Conservation (phyloP, 2,329 filamentous ascomycete genomes). For the Karstenula rhodostoma region DNA sequence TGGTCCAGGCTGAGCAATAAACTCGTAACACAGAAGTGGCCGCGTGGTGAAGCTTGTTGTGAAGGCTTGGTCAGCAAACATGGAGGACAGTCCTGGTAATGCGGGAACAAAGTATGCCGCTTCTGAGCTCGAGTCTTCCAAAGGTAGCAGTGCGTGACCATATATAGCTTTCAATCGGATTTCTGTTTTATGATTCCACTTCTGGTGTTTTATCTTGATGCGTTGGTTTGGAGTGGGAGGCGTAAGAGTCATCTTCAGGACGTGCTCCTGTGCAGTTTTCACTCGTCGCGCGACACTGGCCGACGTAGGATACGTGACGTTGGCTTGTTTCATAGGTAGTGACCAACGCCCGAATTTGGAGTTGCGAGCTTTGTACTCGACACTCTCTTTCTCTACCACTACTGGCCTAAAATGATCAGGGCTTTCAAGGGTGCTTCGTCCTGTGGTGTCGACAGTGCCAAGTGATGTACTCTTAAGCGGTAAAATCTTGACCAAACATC, state of each 20-base stretch:
- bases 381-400: constrained; percentile 25
- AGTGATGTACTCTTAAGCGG: constrained; percentile 25
- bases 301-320: background rate
- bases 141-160: constrained; percentile 36
- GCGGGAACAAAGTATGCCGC: constrained; percentile 26
- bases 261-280: constrained; percentile 1
- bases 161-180: constrained; percentile 29
- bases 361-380: constrained; percentile 34
- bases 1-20: constrained; percentile 31
- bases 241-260: background rate
- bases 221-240: background rate
- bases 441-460: constrained; percentile 30
- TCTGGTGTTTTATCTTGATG: background rate
- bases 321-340: constrained; percentile 21
- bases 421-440: constrained; percentile 21
- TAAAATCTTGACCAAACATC: constrained; percentile 38
- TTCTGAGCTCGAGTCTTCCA: constrained; percentile 16
- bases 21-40: constrained; percentile 36
- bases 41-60: constrained; percentile 13
- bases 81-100: constrained; percentile 31
- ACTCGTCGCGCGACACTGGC: constrained; percentile 7
- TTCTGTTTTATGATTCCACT: constrained; percentile 28
- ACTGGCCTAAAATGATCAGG: constrained; percentile 29
- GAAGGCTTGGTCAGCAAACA: constrained; percentile 30
- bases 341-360: constrained; percentile 37